Conservation (phyloP, 306 rosid species). For the Cercis canadensis region DNA sequence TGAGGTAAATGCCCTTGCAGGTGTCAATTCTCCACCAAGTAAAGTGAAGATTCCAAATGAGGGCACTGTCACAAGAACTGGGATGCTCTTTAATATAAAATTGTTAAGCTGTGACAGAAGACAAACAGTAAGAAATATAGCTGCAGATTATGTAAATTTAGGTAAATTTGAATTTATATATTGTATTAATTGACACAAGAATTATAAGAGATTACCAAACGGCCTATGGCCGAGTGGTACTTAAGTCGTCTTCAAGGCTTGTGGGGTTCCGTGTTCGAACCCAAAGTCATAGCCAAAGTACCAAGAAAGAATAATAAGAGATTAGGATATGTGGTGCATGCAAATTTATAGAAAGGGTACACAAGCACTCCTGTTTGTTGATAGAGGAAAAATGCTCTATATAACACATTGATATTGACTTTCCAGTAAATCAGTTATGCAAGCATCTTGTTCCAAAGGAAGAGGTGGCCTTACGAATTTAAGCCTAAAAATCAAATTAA, state of each 20-base stretch:
- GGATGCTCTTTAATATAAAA: conserved; percentile 77
- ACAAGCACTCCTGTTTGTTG: neutral
- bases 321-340: neutral
- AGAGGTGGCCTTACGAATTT: conserved; percentile 11
- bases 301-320: conserved; percentile 1
- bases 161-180: conserved; percentile 3
- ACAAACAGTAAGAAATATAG: conserved; percentile 31
- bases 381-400: neutral
- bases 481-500: neutral
- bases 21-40: too few relatives aligned
- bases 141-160: conserved; percentile 3
- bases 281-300: too few relatives aligned
- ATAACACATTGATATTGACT: neutral
- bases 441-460: neutral
- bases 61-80: conserved; percentile 77
- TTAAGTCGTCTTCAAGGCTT: too few relatives aligned
- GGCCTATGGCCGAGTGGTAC: too few relatives aligned
- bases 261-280: too few relatives aligned
- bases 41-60: conserved; percentile 79
- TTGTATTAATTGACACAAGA: neutral
- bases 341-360: neutral
- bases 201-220: too few relatives aligned
- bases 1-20: conserved; percentile 88
- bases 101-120: conserved; percentile 67
- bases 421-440: conserved; percentile 6